Conservation (phyloP, 1,139 yeast genomes). For the Nadsonia starkeyi-henricii region DNA sequence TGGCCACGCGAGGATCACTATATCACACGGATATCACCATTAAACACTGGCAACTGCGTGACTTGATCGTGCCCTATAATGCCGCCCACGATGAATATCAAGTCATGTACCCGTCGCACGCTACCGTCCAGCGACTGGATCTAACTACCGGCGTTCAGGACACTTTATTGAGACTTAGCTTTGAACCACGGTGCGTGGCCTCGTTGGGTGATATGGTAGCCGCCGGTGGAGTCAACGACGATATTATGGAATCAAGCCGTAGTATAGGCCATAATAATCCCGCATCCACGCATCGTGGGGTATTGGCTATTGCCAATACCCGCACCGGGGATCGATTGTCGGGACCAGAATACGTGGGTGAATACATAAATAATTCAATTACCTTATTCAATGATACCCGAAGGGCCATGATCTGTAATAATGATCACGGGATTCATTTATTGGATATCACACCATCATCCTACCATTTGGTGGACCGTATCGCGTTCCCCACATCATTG, state of each 20-base stretch:
- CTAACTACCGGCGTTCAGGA: conserved; percentile 25
- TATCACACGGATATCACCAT: conserved; percentile 9
- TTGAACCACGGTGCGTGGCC: conserved; percentile 48
- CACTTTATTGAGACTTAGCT: conserved; percentile 35
- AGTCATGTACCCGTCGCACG: conserved; percentile 37
- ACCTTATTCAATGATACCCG: conserved; percentile 32
- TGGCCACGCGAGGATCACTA: background rate
- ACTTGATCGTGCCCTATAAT: conserved; percentile 33
- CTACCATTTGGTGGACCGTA: conserved; percentile 26
- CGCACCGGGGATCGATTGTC: conserved; percentile 34
- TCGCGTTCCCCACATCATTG: conserved; percentile 37
- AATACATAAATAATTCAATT: conserved; percentile 76
- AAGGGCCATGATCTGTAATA: conserved; percentile 61
- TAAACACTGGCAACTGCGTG: conserved; percentile 78
- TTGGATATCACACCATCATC: conserved; percentile 43
- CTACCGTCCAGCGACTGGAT: conserved; percentile 32
- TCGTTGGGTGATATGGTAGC: conserved; percentile 49
- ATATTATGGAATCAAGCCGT: conserved; percentile 16
- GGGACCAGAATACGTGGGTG: conserved; percentile 42
- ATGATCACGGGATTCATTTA: conserved; percentile 58
- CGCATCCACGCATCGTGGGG: conserved; percentile 30
- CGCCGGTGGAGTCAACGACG: conserved; percentile 52
- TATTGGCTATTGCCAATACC: conserved; percentile 43
- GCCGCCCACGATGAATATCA: conserved; percentile 20
- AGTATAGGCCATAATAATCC: conserved; percentile 14